These are phyloP conservation scores for Zygotorulaspora sp. DNA, from an alignment of 805 yeast species.

Conservation along the genomic window DNA sequence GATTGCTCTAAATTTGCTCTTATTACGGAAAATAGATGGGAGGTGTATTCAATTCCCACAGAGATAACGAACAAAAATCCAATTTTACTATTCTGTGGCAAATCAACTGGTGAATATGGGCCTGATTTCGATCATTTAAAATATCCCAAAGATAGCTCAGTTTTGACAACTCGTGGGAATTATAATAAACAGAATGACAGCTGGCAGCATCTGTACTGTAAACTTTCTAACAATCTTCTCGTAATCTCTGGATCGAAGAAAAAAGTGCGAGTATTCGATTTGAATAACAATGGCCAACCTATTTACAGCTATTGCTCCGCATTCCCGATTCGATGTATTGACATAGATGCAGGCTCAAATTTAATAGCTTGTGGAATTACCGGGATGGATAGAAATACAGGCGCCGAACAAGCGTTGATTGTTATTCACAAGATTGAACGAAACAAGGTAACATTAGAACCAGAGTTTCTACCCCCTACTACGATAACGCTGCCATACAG, in stretches of 20 bases:
- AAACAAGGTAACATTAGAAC: conserved; percentile 18
- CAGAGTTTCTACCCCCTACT: conserved; percentile 47
- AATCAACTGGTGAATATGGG: conserved; percentile 65
- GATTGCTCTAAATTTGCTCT: conserved; percentile 62
- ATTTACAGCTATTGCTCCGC: conserved; percentile 64
- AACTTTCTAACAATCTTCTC: conserved; percentile 51
- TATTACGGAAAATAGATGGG: conserved; percentile 67
- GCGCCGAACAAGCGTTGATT: conserved; percentile 72
- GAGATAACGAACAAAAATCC: conserved; percentile 39
- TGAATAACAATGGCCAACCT: conserved; percentile 52
- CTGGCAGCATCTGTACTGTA: conserved; percentile 61
- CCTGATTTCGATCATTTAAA: conserved; percentile 40
- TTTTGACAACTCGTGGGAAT: conserved; percentile 3
- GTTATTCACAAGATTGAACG: conserved; percentile 46
- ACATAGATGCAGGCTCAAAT: conserved; percentile 59
- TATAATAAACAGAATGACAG: conserved; percentile 24
- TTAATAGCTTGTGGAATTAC: conserved; percentile 77
- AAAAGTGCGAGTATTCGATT: conserved; percentile 58
- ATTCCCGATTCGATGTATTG: conserved; percentile 76
- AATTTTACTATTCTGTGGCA: conserved; percentile 59
- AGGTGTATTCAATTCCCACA: conserved; percentile 53
- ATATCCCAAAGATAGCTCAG: conserved; percentile 17
- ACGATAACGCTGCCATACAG: conserved; percentile 79
- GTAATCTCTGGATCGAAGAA: conserved; percentile 72
- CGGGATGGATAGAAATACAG: conserved; percentile 65